phyloP scores from a whole-genome alignment of 2,329 filamentous ascomycete genomes.

The Beauveria australis region DNA sequence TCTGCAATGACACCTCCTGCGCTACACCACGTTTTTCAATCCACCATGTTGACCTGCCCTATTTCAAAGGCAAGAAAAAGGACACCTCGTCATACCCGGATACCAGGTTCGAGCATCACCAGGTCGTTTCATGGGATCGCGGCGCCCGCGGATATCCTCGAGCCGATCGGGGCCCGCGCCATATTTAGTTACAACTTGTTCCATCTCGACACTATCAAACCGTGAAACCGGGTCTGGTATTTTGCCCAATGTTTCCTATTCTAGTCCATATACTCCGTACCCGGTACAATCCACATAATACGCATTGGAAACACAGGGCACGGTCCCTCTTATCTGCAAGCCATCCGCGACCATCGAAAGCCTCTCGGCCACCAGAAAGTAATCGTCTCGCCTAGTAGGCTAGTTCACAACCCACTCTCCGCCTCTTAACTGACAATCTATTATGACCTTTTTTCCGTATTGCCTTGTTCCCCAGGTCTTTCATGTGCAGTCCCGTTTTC shows the following conservation, averaged over 20 bases:
- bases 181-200: no score
- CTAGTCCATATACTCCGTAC: no score
- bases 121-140: no score
- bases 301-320: not conserved
- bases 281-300: no score
- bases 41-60: not conserved
- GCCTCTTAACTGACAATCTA: not conserved
- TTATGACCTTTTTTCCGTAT: not conserved
- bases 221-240: no score
- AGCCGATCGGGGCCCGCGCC: no score
- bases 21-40: slow-evolving; percentile 6
- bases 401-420: not conserved
- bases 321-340: slow-evolving; percentile 4
- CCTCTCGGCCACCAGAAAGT: not conserved
- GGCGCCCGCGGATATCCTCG: no score
- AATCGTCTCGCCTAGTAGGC: not conserved
- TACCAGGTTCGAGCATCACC: not conserved
- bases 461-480: not conserved
- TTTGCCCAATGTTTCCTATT: not conserved
- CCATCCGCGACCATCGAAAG: not conserved
- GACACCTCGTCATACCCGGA: not conserved
- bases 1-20: not conserved
- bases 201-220: no score
- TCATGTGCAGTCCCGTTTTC: not conserved
- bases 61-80: not conserved